Conservation (phyloP, 495 filamentous ascomycete genomes). For the Penicillium ochrochloron region DNA sequence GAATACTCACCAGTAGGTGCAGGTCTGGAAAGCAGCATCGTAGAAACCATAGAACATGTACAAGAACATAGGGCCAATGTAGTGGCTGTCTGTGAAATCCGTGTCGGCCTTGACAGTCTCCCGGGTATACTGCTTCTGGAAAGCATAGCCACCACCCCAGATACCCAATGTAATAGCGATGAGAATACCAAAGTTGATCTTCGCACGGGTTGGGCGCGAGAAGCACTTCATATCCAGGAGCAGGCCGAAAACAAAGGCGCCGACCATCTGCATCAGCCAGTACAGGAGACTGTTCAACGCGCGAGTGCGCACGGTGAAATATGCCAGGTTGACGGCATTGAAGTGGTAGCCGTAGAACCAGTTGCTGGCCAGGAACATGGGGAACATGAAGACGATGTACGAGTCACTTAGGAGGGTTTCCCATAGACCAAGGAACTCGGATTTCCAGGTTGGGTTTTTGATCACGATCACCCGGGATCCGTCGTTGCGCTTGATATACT, state of each 20-base stretch:
- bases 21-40: slow-evolving; percentile 85
- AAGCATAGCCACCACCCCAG: slow-evolving; percentile 89
- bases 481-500: slow-evolving; percentile 77
- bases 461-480: slow-evolving; percentile 83
- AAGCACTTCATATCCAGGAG: slow-evolving; percentile 68
- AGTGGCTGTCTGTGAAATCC: slow-evolving; percentile 71
- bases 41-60: slow-evolving; percentile 95
- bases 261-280: slow-evolving; percentile 87
- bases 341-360: slow-evolving; percentile 59
- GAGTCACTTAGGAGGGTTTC: slow-evolving; percentile 72
- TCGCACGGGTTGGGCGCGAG: slow-evolving; percentile 75
- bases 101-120: slow-evolving; percentile 48
- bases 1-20: slow-evolving; percentile 77
- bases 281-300: slow-evolving; percentile 86
- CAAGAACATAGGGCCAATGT: slow-evolving; percentile 83
- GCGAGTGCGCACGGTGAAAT: slow-evolving; percentile 82
- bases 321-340: slow-evolving; percentile 60
- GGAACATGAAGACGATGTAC: slow-evolving; percentile 85
- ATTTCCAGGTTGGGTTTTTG: slow-evolving; percentile 82
- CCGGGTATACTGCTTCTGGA: slow-evolving; percentile 68
- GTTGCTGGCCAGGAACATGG: slow-evolving; percentile 70
- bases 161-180: slow-evolving; percentile 77
- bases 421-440: slow-evolving; percentile 78
- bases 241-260: slow-evolving; percentile 77
- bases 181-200: slow-evolving; percentile 66